Evolutionary conservation across 2,329 filamentous ascomycete species (phyloP).

Genomic region (Colletotrichum magnum): DNA sequence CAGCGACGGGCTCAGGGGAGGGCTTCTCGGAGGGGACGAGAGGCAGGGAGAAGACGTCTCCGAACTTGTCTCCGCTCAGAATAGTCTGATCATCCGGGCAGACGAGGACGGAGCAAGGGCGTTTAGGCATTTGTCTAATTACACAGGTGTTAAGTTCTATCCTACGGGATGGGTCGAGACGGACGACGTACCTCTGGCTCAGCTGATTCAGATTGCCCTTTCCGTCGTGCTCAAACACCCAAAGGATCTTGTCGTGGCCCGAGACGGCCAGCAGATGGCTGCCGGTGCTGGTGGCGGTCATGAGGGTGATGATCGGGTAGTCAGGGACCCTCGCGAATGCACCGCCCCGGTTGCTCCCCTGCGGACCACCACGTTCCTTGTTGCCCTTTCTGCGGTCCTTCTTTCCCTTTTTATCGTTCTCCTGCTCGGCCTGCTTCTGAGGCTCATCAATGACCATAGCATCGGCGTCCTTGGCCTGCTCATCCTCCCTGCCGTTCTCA

Average conservation of each 20-base stretch:
- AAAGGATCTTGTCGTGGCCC: constrained; percentile 91
- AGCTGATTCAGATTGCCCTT: constrained; percentile 74
- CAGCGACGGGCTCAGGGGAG: constrained; percentile 35
- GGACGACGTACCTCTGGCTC: constrained; percentile 75
- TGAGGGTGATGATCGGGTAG: constrained; percentile 76
- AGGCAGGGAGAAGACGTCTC: constrained; percentile 92
- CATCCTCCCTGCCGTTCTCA: constrained; percentile 48
- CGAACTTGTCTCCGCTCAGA: constrained; percentile 93
- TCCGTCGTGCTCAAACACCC: constrained; percentile 80
- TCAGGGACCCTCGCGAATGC: constrained; percentile 58
- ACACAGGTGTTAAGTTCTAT: constrained; percentile 46
- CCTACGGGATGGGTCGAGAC: constrained; percentile 26
- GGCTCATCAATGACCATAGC: constrained; percentile 43
- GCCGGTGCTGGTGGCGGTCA: constrained; percentile 75
- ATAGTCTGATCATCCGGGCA: constrained; percentile 80
- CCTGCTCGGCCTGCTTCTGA: constrained; percentile 43
- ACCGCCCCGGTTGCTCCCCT: constrained; percentile 48
- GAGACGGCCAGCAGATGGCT: constrained; percentile 83
- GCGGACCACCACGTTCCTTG: constrained; percentile 24
- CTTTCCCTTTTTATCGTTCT: constrained; percentile 47
- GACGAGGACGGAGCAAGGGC: constrained; percentile 82
- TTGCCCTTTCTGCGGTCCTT: constrained; percentile 44
- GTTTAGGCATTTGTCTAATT: constrained; percentile 87
- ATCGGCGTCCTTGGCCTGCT: constrained; percentile 42
- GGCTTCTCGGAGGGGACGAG: constrained; percentile 62